Evolutionary conservation across 1,284 basidiomycete genomes (phyloP).

Genomic region (Ceratobasidium sp.): DNA sequence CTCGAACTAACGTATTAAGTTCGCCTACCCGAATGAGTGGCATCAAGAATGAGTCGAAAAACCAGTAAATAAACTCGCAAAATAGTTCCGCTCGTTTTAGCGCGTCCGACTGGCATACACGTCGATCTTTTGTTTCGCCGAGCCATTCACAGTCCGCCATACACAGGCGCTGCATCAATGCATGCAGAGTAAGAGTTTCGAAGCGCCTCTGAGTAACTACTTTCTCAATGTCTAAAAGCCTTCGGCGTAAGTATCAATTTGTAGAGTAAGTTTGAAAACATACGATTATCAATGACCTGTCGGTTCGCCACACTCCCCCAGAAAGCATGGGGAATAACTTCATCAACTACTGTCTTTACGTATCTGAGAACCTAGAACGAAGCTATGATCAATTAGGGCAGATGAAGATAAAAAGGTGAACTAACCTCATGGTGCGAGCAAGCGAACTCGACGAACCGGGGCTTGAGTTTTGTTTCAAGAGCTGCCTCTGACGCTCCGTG

Average conservation of each 20-base stretch:
- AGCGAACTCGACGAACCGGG: slow-evolving; percentile 81
- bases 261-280: slow-evolving; percentile 52
- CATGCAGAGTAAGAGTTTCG: slow-evolving; percentile 86
- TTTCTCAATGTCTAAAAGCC: slow-evolving; percentile 71
- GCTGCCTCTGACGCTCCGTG: slow-evolving; percentile 65
- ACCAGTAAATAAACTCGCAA: slow-evolving; percentile 91
- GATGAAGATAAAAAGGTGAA: slow-evolving; percentile 15
- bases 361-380: slow-evolving; percentile 65
- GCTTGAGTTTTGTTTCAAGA: slow-evolving; percentile 68
- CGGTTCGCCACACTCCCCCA: slow-evolving; percentile 85
- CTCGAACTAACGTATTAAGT: too few relatives aligned
- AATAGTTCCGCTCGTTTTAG: slow-evolving; percentile 81
- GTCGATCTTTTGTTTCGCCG: slow-evolving; percentile 45
- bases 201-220: slow-evolving; percentile 82
- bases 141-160: slow-evolving; percentile 88
- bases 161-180: slow-evolving; percentile 81
- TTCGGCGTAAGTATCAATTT: neutral
- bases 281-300: slow-evolving; percentile 71
- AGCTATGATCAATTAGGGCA: neutral
- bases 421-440: slow-evolving; percentile 73
- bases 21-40: slow-evolving; percentile 79
- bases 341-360: slow-evolving; percentile 71
- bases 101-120: slow-evolving; percentile 73
- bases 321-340: slow-evolving; percentile 79
- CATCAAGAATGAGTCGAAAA: slow-evolving; percentile 88